Evolutionary conservation across 2,329 filamentous ascomycete genomes (phyloP), one percentile per base, ranked within the genome.

Genomic region (Pseudogymnoascus sp.): DNA sequence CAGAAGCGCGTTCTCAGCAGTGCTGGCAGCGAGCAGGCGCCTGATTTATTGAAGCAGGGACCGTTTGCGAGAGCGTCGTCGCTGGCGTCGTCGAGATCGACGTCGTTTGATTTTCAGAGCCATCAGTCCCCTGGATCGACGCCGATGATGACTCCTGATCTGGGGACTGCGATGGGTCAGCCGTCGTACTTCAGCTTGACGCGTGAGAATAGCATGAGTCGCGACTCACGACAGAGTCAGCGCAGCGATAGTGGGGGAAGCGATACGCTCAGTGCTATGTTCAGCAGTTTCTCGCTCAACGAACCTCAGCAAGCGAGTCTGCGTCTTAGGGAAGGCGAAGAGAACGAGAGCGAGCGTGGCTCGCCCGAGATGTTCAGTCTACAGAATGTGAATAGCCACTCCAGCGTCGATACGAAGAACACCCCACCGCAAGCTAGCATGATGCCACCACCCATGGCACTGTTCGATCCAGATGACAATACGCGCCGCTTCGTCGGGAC

Each of bases 401-500:
- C 66, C 1, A 79, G 75, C 65, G 71, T 67, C 60, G 77, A 82
- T 42, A 78, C 79, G n/a, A 81, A 80, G 64, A 86, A 82, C 62
- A 85, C 80, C 0, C 84, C 86, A 50, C 83, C 86, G 5, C 83
- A 84, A 61, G 79, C 84, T 11, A 84, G 80, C 64, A 91, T 91
- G 80, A 90, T 97, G 84, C 87, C 88, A 18, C 94, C 94, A 23
- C 92, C 92, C 4, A 92, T 94, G 91, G 91, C 93, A 2, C 79
- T 99, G 3, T 99, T 97, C 71, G 92, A 97, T 70, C 94, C 94
- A 0, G 89, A 96, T 72, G 94, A 99, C 71, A 95, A 87, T 65
- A 93, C 91, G 72, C 86, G 94, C 62, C 87, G 91, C 40, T 99
- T 99, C 70, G 94, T 99, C 7, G 94, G 94, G 33, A 99, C 94